Evolutionary conservation across 805 yeast species (phyloP), one percentile per base, ranked within the genome.

Genomic region (Brettanomyces sp.): DNA sequence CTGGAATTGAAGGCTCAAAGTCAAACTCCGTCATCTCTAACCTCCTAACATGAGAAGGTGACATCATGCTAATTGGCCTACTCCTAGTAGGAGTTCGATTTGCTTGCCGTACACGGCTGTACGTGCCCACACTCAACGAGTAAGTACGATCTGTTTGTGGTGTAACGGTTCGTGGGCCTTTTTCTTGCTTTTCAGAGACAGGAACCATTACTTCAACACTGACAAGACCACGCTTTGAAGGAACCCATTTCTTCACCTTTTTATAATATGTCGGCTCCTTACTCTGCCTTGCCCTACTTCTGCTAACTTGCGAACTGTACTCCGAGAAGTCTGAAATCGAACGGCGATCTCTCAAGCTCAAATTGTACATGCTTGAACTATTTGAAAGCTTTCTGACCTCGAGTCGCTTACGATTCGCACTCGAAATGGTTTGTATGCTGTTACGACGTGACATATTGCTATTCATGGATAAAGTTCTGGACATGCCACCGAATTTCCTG

Each of bases 171-270:
- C 11, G 32, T 6, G 32, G 2, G 11, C 9, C 32, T 9, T 28
- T 28, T 28, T 28, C 11, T 28, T 28, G 32, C 32, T 28, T 22
- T 24, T 41, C 44, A 13, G 5, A 49, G 23, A 47, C 43, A 5
- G 56, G 53, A 11, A 71, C 73, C 0, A 88, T 85, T 3, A 84
- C 89, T 53, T 84, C 90, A 4, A 84, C 68, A 8, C 82, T 70
- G 43, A 80, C 74, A 46, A 84, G 69, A 12, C 93, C 93, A 53
- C 77, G 72, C 3, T 85, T 80, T 2, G 88, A 81, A 2, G 93
- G 91, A 41, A 84, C 72, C 64, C 83, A 84, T 51, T 77, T 81
- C 52, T 80, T 82, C 8, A 82, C 74, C 65, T 75, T 81, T 45
- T 67, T 30, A 24, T 14, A 43, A 18, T 35, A n/a, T 4, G 23